phyloP scores from a whole-genome alignment of 2,329 filamentous ascomycete species.

The Pyrenochaeta sp. region DNA sequence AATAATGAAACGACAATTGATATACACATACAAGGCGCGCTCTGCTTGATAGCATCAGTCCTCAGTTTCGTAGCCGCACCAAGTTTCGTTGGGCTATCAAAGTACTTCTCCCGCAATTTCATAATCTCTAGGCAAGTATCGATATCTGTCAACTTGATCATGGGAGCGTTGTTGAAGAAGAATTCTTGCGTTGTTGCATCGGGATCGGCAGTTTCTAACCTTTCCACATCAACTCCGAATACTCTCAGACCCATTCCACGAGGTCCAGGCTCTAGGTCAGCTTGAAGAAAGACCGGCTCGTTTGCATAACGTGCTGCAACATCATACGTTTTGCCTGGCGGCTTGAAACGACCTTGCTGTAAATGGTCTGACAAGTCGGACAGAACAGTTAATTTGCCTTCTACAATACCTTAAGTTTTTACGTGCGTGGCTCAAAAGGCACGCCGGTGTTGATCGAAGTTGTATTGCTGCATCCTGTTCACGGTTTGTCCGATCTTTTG shows the following conservation, averaged over 20 bases:
- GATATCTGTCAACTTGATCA: conserved; percentile 42
- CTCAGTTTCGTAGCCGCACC: conserved; percentile 34
- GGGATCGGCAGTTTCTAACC: conserved; percentile 18
- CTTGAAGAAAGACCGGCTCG: conserved; percentile 48
- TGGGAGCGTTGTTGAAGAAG: conserved; percentile 45
- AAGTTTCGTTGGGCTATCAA: conserved; percentile 30
- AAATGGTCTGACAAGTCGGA: conserved; percentile 39
- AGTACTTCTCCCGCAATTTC: conserved; percentile 38
- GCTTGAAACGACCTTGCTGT: conserved; percentile 49
- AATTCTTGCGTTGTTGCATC: conserved; percentile 35
- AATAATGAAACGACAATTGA: neutral
- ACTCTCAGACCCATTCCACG: conserved; percentile 49
- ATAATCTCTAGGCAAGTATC: conserved; percentile 46
- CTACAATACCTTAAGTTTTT: conserved; percentile 40
- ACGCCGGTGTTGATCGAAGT: conserved; percentile 51
- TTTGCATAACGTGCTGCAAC: conserved; percentile 50
- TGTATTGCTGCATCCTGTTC: conserved; percentile 52
- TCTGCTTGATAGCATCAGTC: conserved; percentile 40
- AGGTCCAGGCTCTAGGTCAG: conserved; percentile 46
- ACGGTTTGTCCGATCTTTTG: conserved; percentile 48
- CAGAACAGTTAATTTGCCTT: conserved; percentile 21
- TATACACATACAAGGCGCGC: conserved; percentile 29
- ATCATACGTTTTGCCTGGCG: conserved; percentile 42
- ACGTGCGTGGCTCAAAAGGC: conserved; percentile 50
- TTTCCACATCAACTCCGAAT: conserved; percentile 46